Evolutionary conservation across 2,329 filamentous ascomycete genomes (phyloP).

Genomic region (Scortechinia acanthostroma): DNA sequence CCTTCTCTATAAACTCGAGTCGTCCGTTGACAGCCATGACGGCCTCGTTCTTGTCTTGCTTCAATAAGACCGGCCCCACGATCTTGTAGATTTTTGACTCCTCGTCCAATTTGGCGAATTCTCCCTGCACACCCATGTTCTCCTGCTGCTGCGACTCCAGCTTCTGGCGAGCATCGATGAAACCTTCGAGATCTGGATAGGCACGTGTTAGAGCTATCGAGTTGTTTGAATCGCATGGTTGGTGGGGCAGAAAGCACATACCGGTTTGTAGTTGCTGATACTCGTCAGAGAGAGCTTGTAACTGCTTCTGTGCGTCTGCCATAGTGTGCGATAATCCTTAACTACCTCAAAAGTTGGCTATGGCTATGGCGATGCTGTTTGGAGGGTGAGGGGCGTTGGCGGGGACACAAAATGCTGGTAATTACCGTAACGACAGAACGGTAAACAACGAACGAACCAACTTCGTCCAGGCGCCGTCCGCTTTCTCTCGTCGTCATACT

Average conservation of each 20-base stretch:
- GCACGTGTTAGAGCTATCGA: too few relatives aligned
- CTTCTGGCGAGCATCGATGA: background rate
- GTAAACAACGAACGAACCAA: too few relatives aligned
- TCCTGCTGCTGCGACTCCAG: constrained; percentile 1
- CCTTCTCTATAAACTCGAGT: constrained; percentile 1
- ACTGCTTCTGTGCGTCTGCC: background rate
- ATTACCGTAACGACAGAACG: too few relatives aligned
- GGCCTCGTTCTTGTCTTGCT: background rate
- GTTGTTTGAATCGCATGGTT: too few relatives aligned
- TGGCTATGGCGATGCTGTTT: too few relatives aligned
- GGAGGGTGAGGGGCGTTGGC: too few relatives aligned
- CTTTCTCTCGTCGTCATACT: too few relatives aligned
- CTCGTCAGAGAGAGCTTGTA: background rate
- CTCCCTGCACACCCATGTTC: background rate
- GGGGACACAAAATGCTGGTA: background rate
- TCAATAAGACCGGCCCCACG: constrained; percentile 1
- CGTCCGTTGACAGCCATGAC: constrained; percentile 2
- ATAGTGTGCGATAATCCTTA: too few relatives aligned
- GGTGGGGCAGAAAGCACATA: background rate
- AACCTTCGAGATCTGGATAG: background rate
- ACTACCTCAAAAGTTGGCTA: too few relatives aligned
- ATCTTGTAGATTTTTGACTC: constrained; percentile 2
- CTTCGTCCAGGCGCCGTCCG: too few relatives aligned
- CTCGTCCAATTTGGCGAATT: background rate
- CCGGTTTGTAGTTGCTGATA: constrained; percentile 1